These are phyloP conservation scores for Hordeum pubiflorum DNA, from an alignment of 202 grass and related monocot species.

Conservation along the genomic window DNA sequence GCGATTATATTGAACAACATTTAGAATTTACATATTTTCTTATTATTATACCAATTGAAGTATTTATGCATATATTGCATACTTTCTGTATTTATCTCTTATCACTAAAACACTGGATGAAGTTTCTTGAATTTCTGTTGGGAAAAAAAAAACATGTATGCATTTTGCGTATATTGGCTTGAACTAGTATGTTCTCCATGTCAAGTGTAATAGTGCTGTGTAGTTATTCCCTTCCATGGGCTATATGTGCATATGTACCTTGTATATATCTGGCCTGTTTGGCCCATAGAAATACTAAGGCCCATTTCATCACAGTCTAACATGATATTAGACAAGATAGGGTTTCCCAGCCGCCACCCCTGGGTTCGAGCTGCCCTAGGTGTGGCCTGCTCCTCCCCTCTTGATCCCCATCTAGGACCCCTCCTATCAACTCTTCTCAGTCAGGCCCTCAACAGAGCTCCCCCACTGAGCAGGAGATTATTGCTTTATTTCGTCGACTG, in stretches of 20 bases:
- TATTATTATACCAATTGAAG: not conserved
- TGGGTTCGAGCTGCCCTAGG: too few relatives aligned
- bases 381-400: too few relatives aligned
- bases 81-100: not conserved
- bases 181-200: not conserved
- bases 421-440: too few relatives aligned
- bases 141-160: not conserved
- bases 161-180: conserved; percentile 9
- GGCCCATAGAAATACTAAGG: too few relatives aligned
- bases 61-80: not conserved
- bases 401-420: too few relatives aligned
- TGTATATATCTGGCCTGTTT: too few relatives aligned
- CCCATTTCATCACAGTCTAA: too few relatives aligned
- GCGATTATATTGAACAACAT: not conserved
- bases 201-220: too few relatives aligned
- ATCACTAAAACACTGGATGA: not conserved
- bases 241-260: too few relatives aligned
- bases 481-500: not conserved
- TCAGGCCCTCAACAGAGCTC: not conserved
- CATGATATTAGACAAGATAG: too few relatives aligned
- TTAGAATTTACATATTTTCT: not conserved
- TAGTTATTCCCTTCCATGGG: too few relatives aligned
- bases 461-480: not conserved
- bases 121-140: conserved; percentile 9
- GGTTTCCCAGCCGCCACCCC: too few relatives aligned